Percentiles rank a stretch among this genome's conserved stretches.
Evolutionary conservation across 179 eudicot genomes (phyloP).

Genomic region (Silene coronaria): DNA sequence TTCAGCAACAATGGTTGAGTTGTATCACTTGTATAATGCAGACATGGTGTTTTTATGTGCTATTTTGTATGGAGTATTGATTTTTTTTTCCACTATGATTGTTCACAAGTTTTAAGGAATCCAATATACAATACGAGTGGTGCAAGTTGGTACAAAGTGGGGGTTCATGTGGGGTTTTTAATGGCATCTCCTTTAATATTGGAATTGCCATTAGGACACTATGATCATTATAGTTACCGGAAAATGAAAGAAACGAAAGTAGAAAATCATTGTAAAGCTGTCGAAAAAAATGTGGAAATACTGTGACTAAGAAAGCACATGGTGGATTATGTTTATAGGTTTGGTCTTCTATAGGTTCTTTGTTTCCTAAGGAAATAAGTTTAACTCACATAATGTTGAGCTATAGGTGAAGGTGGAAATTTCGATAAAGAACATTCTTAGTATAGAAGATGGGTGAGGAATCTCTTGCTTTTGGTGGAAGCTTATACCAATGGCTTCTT

Average conservation of each 20-base stretch:
- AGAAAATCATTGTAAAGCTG: not conserved
- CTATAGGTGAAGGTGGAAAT: not conserved
- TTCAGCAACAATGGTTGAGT: not conserved
- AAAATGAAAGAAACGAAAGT: not conserved
- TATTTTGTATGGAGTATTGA: not conserved
- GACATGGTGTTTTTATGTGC: not conserved
- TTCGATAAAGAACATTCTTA: not conserved
- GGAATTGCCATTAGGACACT: not conserved
- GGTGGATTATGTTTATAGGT: not conserved
- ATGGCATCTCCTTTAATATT: not conserved
- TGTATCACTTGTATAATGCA: not conserved
- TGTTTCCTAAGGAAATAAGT: not conserved
- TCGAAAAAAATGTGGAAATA: too few relatives aligned
- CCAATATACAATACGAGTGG: not conserved
- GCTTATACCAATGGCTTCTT: conserved; percentile 9
- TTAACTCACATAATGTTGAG: not conserved
- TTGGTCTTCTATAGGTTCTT: conserved; percentile 4
- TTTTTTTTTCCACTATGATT: not conserved
- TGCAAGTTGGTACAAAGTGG: not conserved
- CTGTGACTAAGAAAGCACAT: not conserved
- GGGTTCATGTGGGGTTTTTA: not conserved
- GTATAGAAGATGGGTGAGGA: conserved; percentile 14
- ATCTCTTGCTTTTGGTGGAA: conserved; percentile 18
- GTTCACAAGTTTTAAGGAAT: not conserved
- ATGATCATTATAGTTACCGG: not conserved